phyloP scores from a whole-genome alignment of 169 alveolate species.

The Plasmodium chabaudi region DNA sequence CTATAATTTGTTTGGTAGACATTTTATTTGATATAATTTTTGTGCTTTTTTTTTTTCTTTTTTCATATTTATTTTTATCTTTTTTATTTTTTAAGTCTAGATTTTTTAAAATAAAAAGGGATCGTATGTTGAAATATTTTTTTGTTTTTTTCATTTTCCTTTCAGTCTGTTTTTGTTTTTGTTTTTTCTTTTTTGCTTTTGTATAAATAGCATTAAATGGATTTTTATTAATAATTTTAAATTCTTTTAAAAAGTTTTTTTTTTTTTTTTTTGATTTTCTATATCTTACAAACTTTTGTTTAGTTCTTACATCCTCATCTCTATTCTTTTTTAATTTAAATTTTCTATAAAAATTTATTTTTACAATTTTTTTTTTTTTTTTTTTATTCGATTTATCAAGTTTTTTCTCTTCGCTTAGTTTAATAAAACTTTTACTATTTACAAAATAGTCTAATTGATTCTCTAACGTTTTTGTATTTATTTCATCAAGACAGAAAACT shows the following conservation, averaged over 20 bases:
- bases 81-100: conserved; percentile 5
- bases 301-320: background rate
- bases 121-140: conserved; percentile 23
- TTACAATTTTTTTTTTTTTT: background rate
- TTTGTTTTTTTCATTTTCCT: conserved; percentile 30
- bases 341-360: background rate
- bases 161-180: conserved; percentile 8
- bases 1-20: too few relatives aligned
- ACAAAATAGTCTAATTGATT: background rate
- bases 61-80: background rate
- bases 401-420: conserved; percentile 15
- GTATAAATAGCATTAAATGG: conserved; percentile 32
- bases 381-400: background rate
- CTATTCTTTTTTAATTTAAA: background rate
- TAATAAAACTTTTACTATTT: conserved; percentile 23
- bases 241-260: background rate
- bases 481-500: conserved; percentile 54
- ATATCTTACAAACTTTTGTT: background rate
- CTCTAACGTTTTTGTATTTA: background rate
- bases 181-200: background rate
- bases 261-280: background rate
- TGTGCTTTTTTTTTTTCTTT: background rate
- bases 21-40: too few relatives aligned
- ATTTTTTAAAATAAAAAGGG: conserved; percentile 33
- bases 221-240: conserved; percentile 8